Base-by-base conservation (phyloP, 208 protist genomes). In the Trypanosoma conorhini region DNA sequence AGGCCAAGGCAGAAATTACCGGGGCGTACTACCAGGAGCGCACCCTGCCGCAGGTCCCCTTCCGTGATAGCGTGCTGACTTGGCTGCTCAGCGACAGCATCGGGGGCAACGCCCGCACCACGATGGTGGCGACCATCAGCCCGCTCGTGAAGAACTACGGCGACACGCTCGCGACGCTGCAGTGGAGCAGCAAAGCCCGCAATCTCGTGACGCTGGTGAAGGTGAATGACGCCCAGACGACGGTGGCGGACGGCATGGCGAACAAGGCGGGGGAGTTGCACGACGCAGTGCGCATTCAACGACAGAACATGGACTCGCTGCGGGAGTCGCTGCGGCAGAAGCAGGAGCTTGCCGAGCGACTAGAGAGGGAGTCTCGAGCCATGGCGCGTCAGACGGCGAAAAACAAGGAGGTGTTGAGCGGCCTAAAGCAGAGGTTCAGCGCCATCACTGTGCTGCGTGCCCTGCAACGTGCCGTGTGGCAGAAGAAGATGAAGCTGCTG, bases 11-110 rank as follows among this genome's bases (percentile, higher is more conserved):
- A 22, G 87, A 93, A 70, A 89, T 95, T 68, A 91, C 83, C 1
- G 86, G 83, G 4, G 74, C 56, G 19, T 79, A 70, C 58, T 91
- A 82, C 59, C 77, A 84, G 52, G 86, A 92, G 51, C 79, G 81
- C 21, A 50, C 82, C 13, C 80, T 96, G 62, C 90, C 90, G 24
- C 97, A 98, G 80, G 88, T 95, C 42, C 89, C 89, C 3, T 97
- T 95, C 68, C 90, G 93, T 40, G 88, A 96, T 78, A 93, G 85
- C 60, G 84, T 94, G 5, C 80, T 97, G 62, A 97, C 93, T 19
- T 95, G 90, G 90, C 67, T 97, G 55, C 83, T 97, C 13, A 94
- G 86, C 69, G 93, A 97, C 72, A 94, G 87, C 76, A 93, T 97
- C 72, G 93, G 91, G 48, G 93, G 93, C 44, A 97, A 97, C 72